Base-by-base conservation (phyloP, 768 basidiomycete genomes). In the Gautieria morchelliformis region DNA sequence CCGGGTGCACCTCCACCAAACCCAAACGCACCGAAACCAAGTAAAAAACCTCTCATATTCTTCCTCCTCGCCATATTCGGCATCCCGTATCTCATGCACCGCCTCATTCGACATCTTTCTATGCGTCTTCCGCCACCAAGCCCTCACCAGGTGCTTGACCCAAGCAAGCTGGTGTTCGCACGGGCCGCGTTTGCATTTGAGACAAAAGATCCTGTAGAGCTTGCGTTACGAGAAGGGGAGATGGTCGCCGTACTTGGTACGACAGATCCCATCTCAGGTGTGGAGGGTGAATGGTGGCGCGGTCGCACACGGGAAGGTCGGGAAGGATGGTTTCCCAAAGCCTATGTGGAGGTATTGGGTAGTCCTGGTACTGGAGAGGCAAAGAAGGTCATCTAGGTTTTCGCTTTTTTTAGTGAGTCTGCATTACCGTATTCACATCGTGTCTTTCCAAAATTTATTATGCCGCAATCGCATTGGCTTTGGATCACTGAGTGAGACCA, bases 1-100 rank as follows among this genome's bases (percentile, higher is more conserved):
- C 58, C 60, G 30, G 69, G 67, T 19, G 69, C 72, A 1, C 69
- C 72, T 8, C 65, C 69, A 15, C 24, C 39, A 30, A 68, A 66
- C 39, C 63, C 69, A 1, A 63, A 73, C 4, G 61, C 67, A 47
- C 82, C 83, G 2, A 85, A 82, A 66, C 79, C 89, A 5, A 87
- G 82, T 71, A 87, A 83, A 69, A 97, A 96, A 68, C 96, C 96
- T 0, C 76, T 98, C 47, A 73, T 97, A 67, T 75, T 97, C 61
- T 98, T 99, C 79, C 79, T 99, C 63, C 81, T 97, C 58, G 92
- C 94, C 27, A 83, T 96, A 57, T 78, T 98, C 65, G 96, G 96
- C 54, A 71, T 99, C 49, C 96, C 95, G 0, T 97, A 87, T 63
- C 84, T 87, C 53, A 96, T 99, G 92, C 80, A 89, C 55, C 87